These are phyloP conservation scores for Mycena olivaceomarginata DNA, from an alignment of 768 basidiomycete species.

Conservation along the genomic window DNA sequence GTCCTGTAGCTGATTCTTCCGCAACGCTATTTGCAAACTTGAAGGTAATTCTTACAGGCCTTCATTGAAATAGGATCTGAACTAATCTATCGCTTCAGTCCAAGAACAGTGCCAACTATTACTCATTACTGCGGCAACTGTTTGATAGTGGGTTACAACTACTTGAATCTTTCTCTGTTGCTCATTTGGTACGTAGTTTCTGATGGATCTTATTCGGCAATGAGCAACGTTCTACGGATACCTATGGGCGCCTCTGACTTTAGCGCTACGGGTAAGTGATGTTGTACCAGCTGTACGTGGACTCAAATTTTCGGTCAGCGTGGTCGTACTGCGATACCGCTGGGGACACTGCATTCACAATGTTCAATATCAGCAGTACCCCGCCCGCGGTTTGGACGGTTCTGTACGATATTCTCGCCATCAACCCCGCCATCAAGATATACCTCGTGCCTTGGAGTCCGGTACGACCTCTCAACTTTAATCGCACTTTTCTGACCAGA, in stretches of 20 bases:
- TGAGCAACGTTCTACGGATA: slow-evolving; percentile 16
- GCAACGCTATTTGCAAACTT: slow-evolving; percentile 64
- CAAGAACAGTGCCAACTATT: slow-evolving; percentile 55
- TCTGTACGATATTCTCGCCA: slow-evolving; percentile 65
- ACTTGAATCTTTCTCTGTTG: slow-evolving; percentile 63
- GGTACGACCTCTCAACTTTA: slow-evolving; percentile 4
- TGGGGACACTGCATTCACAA: slow-evolving; percentile 62
- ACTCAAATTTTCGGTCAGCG: neutral
- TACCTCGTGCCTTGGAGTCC: slow-evolving; percentile 71
- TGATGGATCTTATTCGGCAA: slow-evolving; percentile 24
- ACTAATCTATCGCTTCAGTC: neutral
- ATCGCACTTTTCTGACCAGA: neutral
- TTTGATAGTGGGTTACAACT: slow-evolving; percentile 67
- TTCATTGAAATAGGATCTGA: neutral
- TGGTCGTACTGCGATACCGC: slow-evolving; percentile 54
- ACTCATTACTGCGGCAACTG: slow-evolving; percentile 65
- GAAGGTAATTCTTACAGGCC: slow-evolving; percentile 60
- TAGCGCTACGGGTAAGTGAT: slow-evolving; percentile 14
- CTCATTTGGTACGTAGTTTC: slow-evolving; percentile 56
- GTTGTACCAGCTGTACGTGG: neutral
- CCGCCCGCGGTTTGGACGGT: slow-evolving; percentile 66
- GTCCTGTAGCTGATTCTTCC: slow-evolving; percentile 67
- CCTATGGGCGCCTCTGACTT: slow-evolving; percentile 32
- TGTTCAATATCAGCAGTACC: slow-evolving; percentile 62
- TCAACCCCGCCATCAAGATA: slow-evolving; percentile 57